Percentiles rank a stretch among this genome's conserved stretches.
Conservation (phyloP, 805 yeast genomes). For the Suhomyces sp. region DNA sequence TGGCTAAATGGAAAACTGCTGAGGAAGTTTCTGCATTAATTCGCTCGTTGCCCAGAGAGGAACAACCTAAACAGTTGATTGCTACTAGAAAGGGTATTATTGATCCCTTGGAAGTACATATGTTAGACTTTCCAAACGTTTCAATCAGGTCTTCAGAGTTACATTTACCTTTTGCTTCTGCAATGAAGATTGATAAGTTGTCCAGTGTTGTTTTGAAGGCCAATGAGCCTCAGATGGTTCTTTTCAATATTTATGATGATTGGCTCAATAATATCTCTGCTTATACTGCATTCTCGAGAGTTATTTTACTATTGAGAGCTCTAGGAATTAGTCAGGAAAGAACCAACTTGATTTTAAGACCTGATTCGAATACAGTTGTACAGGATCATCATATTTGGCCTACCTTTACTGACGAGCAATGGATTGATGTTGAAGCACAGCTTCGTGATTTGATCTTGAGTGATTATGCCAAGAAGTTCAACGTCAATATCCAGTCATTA, state of each 20-base stretch:
- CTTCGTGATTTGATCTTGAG: constrained; percentile 81
- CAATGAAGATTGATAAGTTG: constrained; percentile 76
- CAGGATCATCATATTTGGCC: constrained; percentile 93
- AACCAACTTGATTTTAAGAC: constrained; percentile 70
- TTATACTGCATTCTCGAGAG: constrained; percentile 89
- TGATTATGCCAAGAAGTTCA: constrained; percentile 82
- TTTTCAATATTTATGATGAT: constrained; percentile 89
- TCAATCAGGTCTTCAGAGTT: constrained; percentile 87
- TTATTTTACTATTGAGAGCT: constrained; percentile 79
- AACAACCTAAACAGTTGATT: constrained; percentile 90
- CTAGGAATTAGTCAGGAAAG: constrained; percentile 73
- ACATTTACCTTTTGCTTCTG: constrained; percentile 84
- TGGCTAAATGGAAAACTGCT: constrained; percentile 97
- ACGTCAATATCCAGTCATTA: constrained; percentile 78
- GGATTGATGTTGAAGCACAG: constrained; percentile 87
- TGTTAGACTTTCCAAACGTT: constrained; percentile 94
- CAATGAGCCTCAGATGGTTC: constrained; percentile 87
- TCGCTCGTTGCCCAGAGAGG: constrained; percentile 85
- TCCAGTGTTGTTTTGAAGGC: constrained; percentile 79
- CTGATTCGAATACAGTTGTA: constrained; percentile 67
- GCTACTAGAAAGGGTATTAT: constrained; percentile 86
- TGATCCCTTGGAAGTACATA: constrained; percentile 94
- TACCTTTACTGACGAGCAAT: constrained; percentile 77
- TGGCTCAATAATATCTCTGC: constrained; percentile 85
- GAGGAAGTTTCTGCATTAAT: constrained; percentile 93